phyloP scores from a whole-genome alignment of 2,329 filamentous ascomycete genomes.

The Penicillium sp. region DNA sequence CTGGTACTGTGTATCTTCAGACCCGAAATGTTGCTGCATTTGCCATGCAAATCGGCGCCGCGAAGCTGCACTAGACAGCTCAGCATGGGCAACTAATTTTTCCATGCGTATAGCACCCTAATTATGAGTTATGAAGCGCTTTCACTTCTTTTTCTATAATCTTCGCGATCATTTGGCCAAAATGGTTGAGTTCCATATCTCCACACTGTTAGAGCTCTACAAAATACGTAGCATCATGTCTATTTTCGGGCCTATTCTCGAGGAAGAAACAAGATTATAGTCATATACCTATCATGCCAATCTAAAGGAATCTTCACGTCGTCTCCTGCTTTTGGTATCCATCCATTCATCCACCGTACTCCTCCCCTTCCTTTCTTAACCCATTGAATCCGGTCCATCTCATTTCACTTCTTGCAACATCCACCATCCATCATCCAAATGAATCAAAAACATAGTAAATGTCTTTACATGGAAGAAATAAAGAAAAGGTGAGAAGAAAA shows the following conservation, averaged over 20 bases:
- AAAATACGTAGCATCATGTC: too few relatives aligned
- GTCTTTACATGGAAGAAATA: conserved; percentile 26
- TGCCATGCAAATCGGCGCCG: neutral
- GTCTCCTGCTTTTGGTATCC: conserved; percentile 16
- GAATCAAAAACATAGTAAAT: conserved; percentile 17
- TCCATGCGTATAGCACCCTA: too few relatives aligned
- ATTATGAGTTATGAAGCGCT: too few relatives aligned
- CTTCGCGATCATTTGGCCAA: too few relatives aligned
- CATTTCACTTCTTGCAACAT: neutral
- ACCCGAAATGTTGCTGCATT: conserved; percentile 76
- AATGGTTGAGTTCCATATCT: too few relatives aligned
- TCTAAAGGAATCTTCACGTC: conserved; percentile 27
- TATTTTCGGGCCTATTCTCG: neutral
- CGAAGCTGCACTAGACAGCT: conserved; percentile 6
- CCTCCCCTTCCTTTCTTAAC: neutral
- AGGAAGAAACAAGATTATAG: neutral
- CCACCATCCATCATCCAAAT: conserved; percentile 23
- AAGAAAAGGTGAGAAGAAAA: conserved; percentile 2
- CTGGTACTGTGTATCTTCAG: conserved; percentile 90
- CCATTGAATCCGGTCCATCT: conserved; percentile 10
- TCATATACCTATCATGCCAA: conserved; percentile 36
- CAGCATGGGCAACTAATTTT: too few relatives aligned
- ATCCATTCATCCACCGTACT: conserved; percentile 1
- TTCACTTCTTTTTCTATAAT: too few relatives aligned
- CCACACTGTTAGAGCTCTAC: too few relatives aligned